Conservation (phyloP, 495 filamentous ascomycete species). For the Pyrenula massariospora region DNA sequence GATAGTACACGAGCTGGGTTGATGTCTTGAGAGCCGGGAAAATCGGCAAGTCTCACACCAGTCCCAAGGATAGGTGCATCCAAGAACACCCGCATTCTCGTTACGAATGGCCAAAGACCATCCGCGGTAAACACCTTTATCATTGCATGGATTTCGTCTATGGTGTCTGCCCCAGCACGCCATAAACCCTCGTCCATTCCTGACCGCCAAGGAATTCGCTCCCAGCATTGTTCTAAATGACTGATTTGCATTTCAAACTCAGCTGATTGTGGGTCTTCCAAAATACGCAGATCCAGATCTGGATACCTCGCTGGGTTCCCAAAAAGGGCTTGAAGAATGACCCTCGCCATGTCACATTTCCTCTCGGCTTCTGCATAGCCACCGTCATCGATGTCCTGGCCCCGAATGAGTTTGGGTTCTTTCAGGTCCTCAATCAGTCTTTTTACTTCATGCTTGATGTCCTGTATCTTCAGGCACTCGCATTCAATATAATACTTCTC, state of each 20-base stretch:
- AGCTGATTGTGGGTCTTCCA: neutral
- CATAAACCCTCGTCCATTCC: neutral
- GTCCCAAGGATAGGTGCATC: neutral
- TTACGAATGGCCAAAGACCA: neutral
- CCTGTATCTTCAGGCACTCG: neutral
- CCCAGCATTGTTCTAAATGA: neutral
- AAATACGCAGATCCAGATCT: neutral
- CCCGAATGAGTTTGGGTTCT: neutral
- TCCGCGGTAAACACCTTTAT: neutral
- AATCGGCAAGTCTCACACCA: neutral
- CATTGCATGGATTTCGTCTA: neutral
- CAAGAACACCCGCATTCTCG: neutral
- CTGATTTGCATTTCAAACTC: neutral
- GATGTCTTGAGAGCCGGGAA: neutral
- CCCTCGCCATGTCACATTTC: neutral
- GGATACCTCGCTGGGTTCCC: neutral
- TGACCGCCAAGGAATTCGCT: neutral
- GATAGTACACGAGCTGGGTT: neutral
- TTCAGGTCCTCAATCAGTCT: neutral
- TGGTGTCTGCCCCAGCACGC: neutral
- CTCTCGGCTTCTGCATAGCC: neutral
- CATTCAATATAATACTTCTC: neutral
- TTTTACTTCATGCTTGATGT: neutral
- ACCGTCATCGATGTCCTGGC: neutral
- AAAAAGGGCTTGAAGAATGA: neutral